These are phyloP conservation scores for Usnea hakonensis DNA, from an alignment of 495 filamentous ascomycete species.

Conservation along the genomic window DNA sequence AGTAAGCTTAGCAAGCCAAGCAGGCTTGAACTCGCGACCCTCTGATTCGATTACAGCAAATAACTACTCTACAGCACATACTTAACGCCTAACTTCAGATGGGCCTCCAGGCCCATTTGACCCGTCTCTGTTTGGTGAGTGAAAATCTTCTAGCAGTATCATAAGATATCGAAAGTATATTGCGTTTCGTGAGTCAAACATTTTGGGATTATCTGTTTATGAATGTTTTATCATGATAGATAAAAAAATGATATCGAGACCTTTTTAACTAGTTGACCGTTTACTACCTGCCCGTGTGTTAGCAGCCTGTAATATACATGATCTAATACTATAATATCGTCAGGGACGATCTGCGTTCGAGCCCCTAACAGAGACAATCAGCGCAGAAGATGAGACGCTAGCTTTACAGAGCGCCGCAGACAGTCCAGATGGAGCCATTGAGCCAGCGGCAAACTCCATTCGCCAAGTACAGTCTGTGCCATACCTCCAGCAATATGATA, in stretches of 20 bases:
- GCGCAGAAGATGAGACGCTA: constrained; percentile 21
- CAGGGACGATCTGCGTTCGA: constrained; percentile 67
- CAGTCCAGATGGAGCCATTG: constrained; percentile 31
- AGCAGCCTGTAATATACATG: not conserved
- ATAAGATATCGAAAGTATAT: too few relatives aligned
- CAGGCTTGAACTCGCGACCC: not conserved
- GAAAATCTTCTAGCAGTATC: not conserved
- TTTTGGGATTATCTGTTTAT: not conserved
- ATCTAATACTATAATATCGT: not conserved
- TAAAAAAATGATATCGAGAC: not conserved
- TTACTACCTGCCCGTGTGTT: not conserved
- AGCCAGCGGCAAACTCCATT: constrained; percentile 27
- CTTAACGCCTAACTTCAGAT: constrained; percentile 22
- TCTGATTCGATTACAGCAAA: not conserved
- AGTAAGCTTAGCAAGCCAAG: not conserved
- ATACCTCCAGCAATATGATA: constrained; percentile 54
- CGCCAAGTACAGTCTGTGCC: not conserved
- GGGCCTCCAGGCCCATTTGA: constrained; percentile 46
- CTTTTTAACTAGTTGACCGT: not conserved
- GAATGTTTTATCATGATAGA: not conserved
- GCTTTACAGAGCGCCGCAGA: constrained; percentile 21
- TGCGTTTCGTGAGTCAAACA: too few relatives aligned
- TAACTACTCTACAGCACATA: too few relatives aligned
- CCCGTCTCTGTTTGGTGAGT: constrained; percentile 48
- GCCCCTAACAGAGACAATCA: constrained; percentile 33